Base-by-base conservation (phyloP, 2,329 filamentous ascomycete genomes). In the Periconia sp. region DNA sequence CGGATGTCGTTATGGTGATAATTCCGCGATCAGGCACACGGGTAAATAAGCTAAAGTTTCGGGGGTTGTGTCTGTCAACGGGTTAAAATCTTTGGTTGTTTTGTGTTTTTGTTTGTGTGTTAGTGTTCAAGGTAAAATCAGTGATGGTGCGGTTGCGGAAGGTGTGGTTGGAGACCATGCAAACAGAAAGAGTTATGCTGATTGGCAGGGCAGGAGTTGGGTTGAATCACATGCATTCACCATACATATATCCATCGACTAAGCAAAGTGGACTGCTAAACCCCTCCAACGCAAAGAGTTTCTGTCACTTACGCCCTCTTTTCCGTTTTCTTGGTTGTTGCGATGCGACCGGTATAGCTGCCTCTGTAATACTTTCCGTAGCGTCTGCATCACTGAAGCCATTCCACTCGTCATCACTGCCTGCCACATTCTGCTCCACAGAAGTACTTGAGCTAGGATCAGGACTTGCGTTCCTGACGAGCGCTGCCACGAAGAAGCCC, bases 401-500 rank as follows among this genome's bases (percentile, higher is more conserved):
- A 17, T 67, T 62, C 75, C 76, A 79, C 51, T 78, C 77, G 1
- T 77, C 75, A 1, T 68, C 70, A 1, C 70, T 64, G 9, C 50
- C 59, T 8, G 27, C 51, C 20, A 19, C 52, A n/a, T 50, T 46
- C 1, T 45, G 45, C 18, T 54, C 35, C 2, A 30, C 41, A 11
- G 42, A 15, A 15, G 23, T 45, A 3, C 43, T 1, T 35, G 41
- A 20, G 52, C 52, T 40, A 17, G 11, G 44, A 18, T 23, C 49
- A 40, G 30, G 41, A 18, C 41, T 55, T 2, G 50, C 56, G 42
- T 88, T 83, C 49, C 90, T 80, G 2, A 91, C 82, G 73, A 99
- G 96, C 0, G 83, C 91, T n/a, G 86, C 91, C 18, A 97, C 90
- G 64, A 99, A 99, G 74, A 99, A 97, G 0, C 94, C 93, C 84